Conservation (phyloP, 2,329 filamentous ascomycete species). For the Neurospora sp. region DNA sequence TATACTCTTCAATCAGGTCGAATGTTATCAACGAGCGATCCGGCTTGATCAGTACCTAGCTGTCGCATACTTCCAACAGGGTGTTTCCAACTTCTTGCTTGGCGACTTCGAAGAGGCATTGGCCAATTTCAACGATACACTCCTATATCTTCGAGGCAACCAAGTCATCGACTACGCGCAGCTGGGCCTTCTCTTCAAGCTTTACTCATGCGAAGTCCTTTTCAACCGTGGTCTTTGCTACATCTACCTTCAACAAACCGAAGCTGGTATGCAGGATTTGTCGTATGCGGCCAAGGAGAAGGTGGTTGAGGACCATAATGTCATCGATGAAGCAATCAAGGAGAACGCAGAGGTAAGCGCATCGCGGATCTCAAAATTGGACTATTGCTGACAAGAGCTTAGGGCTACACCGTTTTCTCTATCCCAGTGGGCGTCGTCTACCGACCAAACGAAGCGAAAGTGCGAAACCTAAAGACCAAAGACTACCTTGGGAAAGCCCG, state of each 20-base stretch:
- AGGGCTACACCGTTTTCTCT: slow-evolving; percentile 98
- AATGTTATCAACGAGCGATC: slow-evolving; percentile 88
- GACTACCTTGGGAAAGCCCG: slow-evolving; percentile 96
- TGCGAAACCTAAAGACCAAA: slow-evolving; percentile 95
- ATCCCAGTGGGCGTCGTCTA: slow-evolving; percentile 95
- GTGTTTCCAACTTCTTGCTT: slow-evolving; percentile 93
- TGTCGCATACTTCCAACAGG: slow-evolving; percentile 96
- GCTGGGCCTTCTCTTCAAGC: slow-evolving; percentile 85
- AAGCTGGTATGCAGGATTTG: slow-evolving; percentile 83
- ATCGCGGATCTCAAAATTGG: neutral
- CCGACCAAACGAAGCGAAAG: slow-evolving; percentile 91
- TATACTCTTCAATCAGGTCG: slow-evolving; percentile 49
- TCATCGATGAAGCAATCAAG: slow-evolving; percentile 92
- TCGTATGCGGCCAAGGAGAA: slow-evolving; percentile 90
- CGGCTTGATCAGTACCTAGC: slow-evolving; percentile 89
- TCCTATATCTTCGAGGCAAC: slow-evolving; percentile 89
- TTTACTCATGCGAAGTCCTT: slow-evolving; percentile 94
- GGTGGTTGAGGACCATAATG: slow-evolving; percentile 89
- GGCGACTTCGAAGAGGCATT: slow-evolving; percentile 96
- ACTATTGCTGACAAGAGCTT: neutral
- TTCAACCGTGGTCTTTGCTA: slow-evolving; percentile 97
- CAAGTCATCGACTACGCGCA: slow-evolving; percentile 98
- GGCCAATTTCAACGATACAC: slow-evolving; percentile 96
- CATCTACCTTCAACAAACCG: slow-evolving; percentile 89
- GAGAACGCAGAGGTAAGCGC: slow-evolving; percentile 76